These are phyloP conservation scores for Lodderomyces pseudojiufengensis DNA, from an alignment of 1,139 yeast species.

Conservation along the genomic window DNA sequence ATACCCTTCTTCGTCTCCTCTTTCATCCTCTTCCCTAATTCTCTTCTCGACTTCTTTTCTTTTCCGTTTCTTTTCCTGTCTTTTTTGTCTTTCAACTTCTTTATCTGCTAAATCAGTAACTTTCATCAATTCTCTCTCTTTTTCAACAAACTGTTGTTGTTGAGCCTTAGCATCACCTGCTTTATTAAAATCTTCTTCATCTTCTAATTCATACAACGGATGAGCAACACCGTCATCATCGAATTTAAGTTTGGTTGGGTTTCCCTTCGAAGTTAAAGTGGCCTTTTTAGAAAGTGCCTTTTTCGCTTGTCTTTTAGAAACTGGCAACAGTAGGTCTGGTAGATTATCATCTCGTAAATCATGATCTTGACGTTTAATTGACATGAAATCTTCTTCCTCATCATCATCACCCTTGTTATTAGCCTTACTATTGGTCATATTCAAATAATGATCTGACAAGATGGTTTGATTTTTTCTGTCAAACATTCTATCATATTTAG, in stretches of 20 bases:
- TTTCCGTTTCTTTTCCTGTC: constrained; percentile 83
- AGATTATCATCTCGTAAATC: constrained; percentile 59
- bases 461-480: constrained; percentile 93
- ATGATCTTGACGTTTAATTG: constrained; percentile 75
- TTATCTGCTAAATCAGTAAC: constrained; percentile 76
- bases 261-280: constrained; percentile 59
- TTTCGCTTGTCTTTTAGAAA: constrained; percentile 84
- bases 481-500: constrained; percentile 94
- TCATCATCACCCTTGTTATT: constrained; percentile 30
- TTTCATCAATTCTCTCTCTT: constrained; percentile 68
- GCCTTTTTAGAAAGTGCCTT: constrained; percentile 85
- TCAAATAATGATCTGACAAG: constrained; percentile 80
- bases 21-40: constrained; percentile 39
- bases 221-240: constrained; percentile 95
- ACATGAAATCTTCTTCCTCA: constrained; percentile 65
- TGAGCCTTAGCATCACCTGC: constrained; percentile 73
- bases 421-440: constrained; percentile 49
- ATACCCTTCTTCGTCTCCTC: constrained; percentile 31
- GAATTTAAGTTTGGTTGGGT: constrained; percentile 75
- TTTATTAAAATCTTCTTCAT: constrained; percentile 78
- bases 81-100: constrained; percentile 73
- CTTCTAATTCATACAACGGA: constrained; percentile 84
- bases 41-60: constrained; percentile 74
- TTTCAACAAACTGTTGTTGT: constrained; percentile 60
- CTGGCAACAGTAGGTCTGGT: constrained; percentile 57